Evolutionary conservation across 2,329 filamentous ascomycete genomes (phyloP).

Genomic region (Ophiostoma montium): DNA sequence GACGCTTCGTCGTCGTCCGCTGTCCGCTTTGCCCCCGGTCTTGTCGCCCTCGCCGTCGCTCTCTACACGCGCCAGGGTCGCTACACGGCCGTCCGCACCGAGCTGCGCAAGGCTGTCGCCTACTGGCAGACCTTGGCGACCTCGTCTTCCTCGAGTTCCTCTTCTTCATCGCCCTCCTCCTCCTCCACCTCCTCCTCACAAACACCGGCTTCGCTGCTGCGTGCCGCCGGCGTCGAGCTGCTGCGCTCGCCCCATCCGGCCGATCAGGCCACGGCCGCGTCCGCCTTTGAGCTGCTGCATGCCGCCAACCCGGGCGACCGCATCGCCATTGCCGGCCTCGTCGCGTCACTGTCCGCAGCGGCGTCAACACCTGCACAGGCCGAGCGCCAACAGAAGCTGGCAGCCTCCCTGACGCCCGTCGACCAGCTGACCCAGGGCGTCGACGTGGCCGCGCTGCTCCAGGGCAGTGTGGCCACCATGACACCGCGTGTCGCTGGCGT

Average conservation of each 20-base stretch:
- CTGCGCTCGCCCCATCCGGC: conserved; percentile 57
- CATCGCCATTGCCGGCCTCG: conserved; percentile 64
- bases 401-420: conserved; percentile 22
- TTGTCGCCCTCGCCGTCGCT: conserved; percentile 66
- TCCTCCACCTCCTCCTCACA: neutral
- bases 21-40: conserved; percentile 67
- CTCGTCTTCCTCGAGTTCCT: too few relatives aligned
- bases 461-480: conserved; percentile 46
- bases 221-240: conserved; percentile 70
- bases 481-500: conserved; percentile 24
- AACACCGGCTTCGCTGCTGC: conserved; percentile 49
- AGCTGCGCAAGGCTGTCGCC: conserved; percentile 63
- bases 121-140: conserved; percentile 77
- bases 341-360: conserved; percentile 54
- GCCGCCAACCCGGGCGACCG: conserved; percentile 51
- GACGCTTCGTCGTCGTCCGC: conserved; percentile 30
- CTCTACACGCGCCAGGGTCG: conserved; percentile 68
- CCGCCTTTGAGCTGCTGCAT: conserved; percentile 65
- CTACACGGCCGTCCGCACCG: conserved; percentile 53
- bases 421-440: conserved; percentile 45
- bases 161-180: conserved; percentile 18
- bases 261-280: conserved; percentile 55
- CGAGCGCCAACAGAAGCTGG: conserved; percentile 4
- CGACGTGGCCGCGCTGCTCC: conserved; percentile 48
- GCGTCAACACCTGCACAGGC: conserved; percentile 41